Conservation (phyloP, 2,329 filamentous ascomycete species). For the Fusarium gaditjirri region DNA sequence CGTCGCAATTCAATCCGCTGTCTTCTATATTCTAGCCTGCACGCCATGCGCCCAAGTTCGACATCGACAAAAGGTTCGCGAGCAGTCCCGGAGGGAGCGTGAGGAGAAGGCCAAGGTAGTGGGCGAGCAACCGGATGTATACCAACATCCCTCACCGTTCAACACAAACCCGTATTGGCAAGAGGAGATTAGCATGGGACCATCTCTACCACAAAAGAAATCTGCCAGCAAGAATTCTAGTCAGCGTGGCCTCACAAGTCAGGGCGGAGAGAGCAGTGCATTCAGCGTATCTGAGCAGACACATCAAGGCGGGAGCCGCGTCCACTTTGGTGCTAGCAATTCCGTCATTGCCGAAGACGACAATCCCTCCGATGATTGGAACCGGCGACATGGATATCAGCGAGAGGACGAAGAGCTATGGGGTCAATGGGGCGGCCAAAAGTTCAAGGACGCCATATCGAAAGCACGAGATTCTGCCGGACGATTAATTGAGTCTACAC, state of each 20-base stretch:
- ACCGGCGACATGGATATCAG: constrained; percentile 78
- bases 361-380: constrained; percentile 68
- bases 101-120: constrained; percentile 72
- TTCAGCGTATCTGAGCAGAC: constrained; percentile 53
- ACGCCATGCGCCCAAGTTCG: constrained; percentile 79
- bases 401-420: constrained; percentile 89
- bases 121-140: constrained; percentile 76
- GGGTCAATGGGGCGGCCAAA: constrained; percentile 71
- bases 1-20: constrained; percentile 75
- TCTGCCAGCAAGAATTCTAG: constrained; percentile 66
- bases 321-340: constrained; percentile 46
- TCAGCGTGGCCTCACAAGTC: constrained; percentile 68
- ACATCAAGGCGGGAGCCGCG: constrained; percentile 52
- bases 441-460: constrained; percentile 67
- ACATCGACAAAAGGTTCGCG: constrained; percentile 75
- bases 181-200: constrained; percentile 86
- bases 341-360: constrained; percentile 53
- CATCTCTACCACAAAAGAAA: constrained; percentile 72
- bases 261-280: constrained; percentile 65
- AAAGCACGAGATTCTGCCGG: constrained; percentile 68
- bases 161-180: constrained; percentile 90
- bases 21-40: constrained; percentile 83
- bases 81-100: constrained; percentile 75
- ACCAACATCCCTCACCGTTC: constrained; percentile 83
- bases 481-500: constrained; percentile 62